Percentiles rank a stretch among this genome's conserved stretches.
These are phyloP conservation scores for Rhynchosporium secalis DNA, from an alignment of 2,329 filamentous ascomycete genomes.

Conservation along the genomic window DNA sequence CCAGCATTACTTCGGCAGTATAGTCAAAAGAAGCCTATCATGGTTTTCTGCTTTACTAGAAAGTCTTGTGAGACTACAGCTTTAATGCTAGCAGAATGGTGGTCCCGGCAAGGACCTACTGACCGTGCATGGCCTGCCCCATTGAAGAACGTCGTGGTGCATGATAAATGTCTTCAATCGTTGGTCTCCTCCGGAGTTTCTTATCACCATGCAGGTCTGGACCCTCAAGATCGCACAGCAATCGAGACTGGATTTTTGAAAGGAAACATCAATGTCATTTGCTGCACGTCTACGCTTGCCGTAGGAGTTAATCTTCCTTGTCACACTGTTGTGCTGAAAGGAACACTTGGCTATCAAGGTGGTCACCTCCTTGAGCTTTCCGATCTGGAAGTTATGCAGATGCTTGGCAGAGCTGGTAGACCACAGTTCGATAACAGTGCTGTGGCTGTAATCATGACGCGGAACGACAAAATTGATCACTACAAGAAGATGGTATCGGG, in stretches of 20 bases:
- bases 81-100: constrained; percentile 64
- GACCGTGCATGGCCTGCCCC: constrained; percentile 66
- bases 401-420: constrained; percentile 80
- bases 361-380: constrained; percentile 68
- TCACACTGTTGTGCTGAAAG: constrained; percentile 80
- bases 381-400: constrained; percentile 85
- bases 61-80: constrained; percentile 70
- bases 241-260: constrained; percentile 69
- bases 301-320: constrained; percentile 84
- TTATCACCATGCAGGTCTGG: constrained; percentile 80
- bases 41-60: constrained; percentile 81
- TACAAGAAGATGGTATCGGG: constrained; percentile 77
- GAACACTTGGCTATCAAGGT: constrained; percentile 67
- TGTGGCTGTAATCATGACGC: constrained; percentile 77
- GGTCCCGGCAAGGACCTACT: constrained; percentile 51
- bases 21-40: constrained; percentile 70
- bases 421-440: constrained; percentile 81
- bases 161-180: constrained; percentile 60
- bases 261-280: constrained; percentile 77
- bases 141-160: constrained; percentile 49
- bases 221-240: constrained; percentile 59
- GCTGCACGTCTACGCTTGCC: constrained; percentile 82
- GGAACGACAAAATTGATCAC: constrained; percentile 58
- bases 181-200: constrained; percentile 61
- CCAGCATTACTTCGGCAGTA: constrained; percentile 66